Evolutionary conservation across 495 filamentous ascomycete genomes (phyloP).

Genomic region (Lophiotrema nucula): DNA sequence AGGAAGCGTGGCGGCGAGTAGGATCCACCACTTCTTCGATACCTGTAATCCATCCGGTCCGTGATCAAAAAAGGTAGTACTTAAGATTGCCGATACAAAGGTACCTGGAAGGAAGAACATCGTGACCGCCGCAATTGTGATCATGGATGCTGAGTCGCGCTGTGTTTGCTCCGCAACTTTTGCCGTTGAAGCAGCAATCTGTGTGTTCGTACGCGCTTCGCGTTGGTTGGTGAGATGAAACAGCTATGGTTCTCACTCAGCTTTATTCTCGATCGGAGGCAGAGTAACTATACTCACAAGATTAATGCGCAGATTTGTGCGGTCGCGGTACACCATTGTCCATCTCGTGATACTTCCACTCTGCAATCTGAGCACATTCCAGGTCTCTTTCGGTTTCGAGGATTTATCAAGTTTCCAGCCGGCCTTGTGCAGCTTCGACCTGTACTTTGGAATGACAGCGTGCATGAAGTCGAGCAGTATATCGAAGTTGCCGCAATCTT

Average conservation of each 20-base stretch:
- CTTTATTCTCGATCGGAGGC: background rate
- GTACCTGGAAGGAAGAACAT: conserved; percentile 45
- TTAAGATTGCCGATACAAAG: conserved; percentile 33
- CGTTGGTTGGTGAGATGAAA: conserved; percentile 24
- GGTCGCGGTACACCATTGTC: conserved; percentile 14
- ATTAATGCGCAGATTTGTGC: conserved; percentile 23
- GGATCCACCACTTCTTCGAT: conserved; percentile 18
- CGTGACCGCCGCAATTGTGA: conserved; percentile 44
- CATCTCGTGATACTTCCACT: conserved; percentile 8
- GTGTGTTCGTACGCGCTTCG: conserved; percentile 7
- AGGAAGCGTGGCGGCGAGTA: conserved; percentile 9
- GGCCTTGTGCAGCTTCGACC: background rate
- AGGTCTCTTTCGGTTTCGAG: background rate
- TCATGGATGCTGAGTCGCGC: conserved; percentile 43
- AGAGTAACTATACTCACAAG: conserved; percentile 3
- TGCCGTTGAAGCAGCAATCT: conserved; percentile 36
- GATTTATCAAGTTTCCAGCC: background rate
- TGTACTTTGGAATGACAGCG: background rate
- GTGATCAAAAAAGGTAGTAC: conserved; percentile 22
- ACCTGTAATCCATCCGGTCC: conserved; percentile 1
- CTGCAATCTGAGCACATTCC: conserved; percentile 5
- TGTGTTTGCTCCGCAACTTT: conserved; percentile 39
- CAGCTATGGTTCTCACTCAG: conserved; percentile 2
- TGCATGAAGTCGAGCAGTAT: conserved; percentile 9
- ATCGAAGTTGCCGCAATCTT: conserved; percentile 5